Conservation (phyloP, 768 basidiomycete genomes). For the Boletus rex-veris region DNA sequence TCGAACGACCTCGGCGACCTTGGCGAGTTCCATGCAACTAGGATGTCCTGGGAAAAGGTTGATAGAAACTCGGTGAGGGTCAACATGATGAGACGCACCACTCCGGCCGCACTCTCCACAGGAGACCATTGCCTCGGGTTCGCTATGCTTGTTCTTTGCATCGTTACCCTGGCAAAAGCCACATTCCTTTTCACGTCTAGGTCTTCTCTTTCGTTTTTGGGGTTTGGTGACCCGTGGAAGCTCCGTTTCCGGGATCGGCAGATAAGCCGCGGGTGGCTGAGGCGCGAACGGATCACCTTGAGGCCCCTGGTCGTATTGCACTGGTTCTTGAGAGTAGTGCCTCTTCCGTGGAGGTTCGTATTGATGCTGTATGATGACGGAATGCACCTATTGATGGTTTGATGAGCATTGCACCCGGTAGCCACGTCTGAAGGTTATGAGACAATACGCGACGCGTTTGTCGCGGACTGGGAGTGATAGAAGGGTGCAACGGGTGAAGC, state of each 20-base stretch:
- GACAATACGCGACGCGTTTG: constrained; percentile 71
- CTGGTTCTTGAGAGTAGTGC: constrained; percentile 32
- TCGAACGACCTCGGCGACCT: constrained; percentile 57
- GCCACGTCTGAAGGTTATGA: constrained; percentile 28
- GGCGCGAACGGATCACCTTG: constrained; percentile 84
- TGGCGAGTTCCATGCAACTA: constrained; percentile 70
- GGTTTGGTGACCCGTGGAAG: constrained; percentile 42
- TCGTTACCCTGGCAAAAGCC: constrained; percentile 75
- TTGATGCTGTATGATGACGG: constrained; percentile 31
- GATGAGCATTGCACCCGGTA: constrained; percentile 19
- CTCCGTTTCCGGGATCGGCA: constrained; percentile 45
- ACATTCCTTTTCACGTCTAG: constrained; percentile 61
- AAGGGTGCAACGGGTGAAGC: constrained; percentile 28
- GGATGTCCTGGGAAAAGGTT: constrained; percentile 61
- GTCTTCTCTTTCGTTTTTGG: constrained; percentile 44
- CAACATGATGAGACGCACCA: constrained; percentile 44
- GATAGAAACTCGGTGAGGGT: background rate
- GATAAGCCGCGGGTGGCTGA: constrained; percentile 50
- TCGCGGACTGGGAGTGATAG: constrained; percentile 21
- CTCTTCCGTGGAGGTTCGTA: constrained; percentile 11
- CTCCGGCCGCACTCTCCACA: constrained; percentile 83
- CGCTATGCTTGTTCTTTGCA: constrained; percentile 50
- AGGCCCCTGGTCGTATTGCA: constrained; percentile 68
- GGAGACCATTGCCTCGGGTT: constrained; percentile 67
- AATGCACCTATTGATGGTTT: constrained; percentile 22